Evolutionary conservation across 2,329 filamentous ascomycete genomes (phyloP).

Genomic region (Magnaporthales sp.): DNA sequence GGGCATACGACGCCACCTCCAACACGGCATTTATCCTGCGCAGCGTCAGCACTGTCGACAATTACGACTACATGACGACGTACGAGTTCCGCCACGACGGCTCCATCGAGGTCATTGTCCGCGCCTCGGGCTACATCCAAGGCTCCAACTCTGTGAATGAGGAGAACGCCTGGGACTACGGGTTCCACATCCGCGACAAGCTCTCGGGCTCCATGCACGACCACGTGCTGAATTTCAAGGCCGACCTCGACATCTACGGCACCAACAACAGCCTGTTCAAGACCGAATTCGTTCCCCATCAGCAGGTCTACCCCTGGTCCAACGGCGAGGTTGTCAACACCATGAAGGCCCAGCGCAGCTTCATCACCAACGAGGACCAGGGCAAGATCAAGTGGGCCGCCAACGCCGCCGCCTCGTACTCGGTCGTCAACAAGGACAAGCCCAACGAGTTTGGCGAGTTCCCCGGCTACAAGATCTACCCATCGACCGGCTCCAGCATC

Average conservation of each 20-base stretch:
- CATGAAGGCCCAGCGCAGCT: constrained; percentile 2
- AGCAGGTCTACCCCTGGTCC: constrained; percentile 1
- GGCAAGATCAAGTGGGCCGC: constrained; percentile 8
- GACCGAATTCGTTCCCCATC: constrained; percentile 1
- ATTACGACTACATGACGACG: constrained; percentile 24
- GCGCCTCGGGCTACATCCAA: constrained; percentile 21
- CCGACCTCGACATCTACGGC: constrained; percentile 22
- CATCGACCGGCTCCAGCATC: constrained; percentile 13
- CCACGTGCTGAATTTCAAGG: constrained; percentile 22
- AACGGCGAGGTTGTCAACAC: constrained; percentile 1
- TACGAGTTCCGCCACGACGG: constrained; percentile 18
- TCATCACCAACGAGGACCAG: constrained; percentile 3
- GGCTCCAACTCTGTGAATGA: constrained; percentile 16
- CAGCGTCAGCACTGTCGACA: constrained; percentile 25
- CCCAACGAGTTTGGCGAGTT: constrained; percentile 26
- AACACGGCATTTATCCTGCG: constrained; percentile 21
- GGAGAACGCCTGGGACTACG: constrained; percentile 19
- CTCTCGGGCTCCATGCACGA: constrained; percentile 20
- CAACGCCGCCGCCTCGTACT: constrained; percentile 24
- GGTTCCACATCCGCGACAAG: constrained; percentile 17
- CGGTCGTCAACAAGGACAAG: constrained; percentile 21
- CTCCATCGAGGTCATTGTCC: constrained; percentile 22
- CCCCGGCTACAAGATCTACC: constrained; percentile 27
- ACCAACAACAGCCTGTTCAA: constrained; percentile 18
- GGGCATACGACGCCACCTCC: constrained; percentile 12